These are phyloP conservation scores for Lachnellula occidentalis DNA, from an alignment of 2,329 filamentous ascomycete species.

Conservation along the genomic window DNA sequence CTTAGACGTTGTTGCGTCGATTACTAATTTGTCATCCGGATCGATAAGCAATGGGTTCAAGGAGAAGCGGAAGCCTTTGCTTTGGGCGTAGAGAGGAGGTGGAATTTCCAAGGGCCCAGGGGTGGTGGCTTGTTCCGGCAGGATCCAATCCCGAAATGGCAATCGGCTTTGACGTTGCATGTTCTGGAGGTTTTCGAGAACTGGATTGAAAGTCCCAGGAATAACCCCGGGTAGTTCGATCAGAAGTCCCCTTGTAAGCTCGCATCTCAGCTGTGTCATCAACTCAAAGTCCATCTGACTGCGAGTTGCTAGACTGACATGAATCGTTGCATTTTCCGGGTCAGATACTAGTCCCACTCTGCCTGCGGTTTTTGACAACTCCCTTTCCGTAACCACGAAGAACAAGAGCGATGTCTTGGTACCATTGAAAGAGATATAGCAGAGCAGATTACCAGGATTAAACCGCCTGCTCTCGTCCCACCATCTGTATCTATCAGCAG, in stretches of 20 bases:
- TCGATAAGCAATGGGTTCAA: slow-evolving; percentile 33
- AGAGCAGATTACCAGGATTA: slow-evolving; percentile 43
- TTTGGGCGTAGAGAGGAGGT: slow-evolving; percentile 1
- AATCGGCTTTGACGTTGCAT: slow-evolving; percentile 40
- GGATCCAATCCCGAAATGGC: slow-evolving; percentile 26
- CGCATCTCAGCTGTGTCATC: background rate
- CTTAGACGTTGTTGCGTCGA: background rate
- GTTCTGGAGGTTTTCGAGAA: slow-evolving; percentile 47
- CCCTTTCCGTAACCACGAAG: slow-evolving; percentile 4
- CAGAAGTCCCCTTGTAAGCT: slow-evolving; percentile 25
- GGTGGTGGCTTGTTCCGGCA: slow-evolving; percentile 35
- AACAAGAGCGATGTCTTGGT: slow-evolving; percentile 3
- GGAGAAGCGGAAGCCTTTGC: slow-evolving; percentile 7
- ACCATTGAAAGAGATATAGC: slow-evolving; percentile 28
- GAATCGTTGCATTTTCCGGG: background rate
- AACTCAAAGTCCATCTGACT: slow-evolving; percentile 7
- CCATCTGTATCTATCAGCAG: slow-evolving; percentile 36
- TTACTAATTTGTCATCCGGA: slow-evolving; percentile 38
- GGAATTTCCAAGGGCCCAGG: slow-evolving; percentile 13
- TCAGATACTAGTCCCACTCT: slow-evolving; percentile 3
- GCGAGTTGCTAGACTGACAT: background rate
- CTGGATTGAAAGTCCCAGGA: slow-evolving; percentile 51
- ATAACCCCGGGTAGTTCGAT: slow-evolving; percentile 58
- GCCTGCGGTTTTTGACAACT: background rate
- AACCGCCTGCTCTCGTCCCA: slow-evolving; percentile 45